These are phyloP conservation scores for Rhizopus microsporus DNA, from an alignment of 371 early-diverging fungal genomes.

Conservation along the genomic window DNA sequence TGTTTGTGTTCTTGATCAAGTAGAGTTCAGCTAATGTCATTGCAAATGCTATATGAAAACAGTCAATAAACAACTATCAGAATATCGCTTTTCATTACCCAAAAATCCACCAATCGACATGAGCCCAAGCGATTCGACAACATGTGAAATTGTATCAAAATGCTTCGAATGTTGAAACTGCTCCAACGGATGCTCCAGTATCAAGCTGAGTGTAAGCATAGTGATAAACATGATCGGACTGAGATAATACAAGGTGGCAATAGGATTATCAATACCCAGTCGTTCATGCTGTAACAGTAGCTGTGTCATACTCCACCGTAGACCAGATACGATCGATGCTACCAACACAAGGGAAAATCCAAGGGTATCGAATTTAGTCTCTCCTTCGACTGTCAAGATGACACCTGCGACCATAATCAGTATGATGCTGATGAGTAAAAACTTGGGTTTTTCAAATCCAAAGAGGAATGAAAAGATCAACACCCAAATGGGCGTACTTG, in stretches of 20 bases:
- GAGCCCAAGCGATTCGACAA: conserved; percentile 47
- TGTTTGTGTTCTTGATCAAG: conserved; percentile 79
- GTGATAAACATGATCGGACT: conserved; percentile 72
- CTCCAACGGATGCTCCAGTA: conserved; percentile 61
- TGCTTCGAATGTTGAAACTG: conserved; percentile 50
- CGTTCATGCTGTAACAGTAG: conserved; percentile 68
- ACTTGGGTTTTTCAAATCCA: conserved; percentile 73
- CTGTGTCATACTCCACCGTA: conserved; percentile 85
- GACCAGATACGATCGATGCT: conserved; percentile 79
- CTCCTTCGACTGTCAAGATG: conserved; percentile 76
- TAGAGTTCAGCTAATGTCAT: conserved; percentile 85
- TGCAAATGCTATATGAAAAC: conserved; percentile 61
- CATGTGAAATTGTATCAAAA: conserved; percentile 40
- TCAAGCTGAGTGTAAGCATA: conserved; percentile 50
- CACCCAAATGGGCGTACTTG: conserved; percentile 84
- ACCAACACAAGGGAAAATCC: conserved; percentile 68
- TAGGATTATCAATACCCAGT: conserved; percentile 70
- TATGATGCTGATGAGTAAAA: conserved; percentile 70
- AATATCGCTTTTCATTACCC: conserved; percentile 19
- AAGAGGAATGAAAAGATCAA: conserved; percentile 88
- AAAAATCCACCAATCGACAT: conserved; percentile 75
- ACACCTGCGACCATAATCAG: conserved; percentile 81
- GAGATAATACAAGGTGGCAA: conserved; percentile 74
- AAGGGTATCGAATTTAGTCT: conserved; percentile 68
- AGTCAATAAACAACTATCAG: background rate